Evolutionary conservation across 78 protist species (phyloP).

Genomic region (Dictyostelium purpureum): DNA sequence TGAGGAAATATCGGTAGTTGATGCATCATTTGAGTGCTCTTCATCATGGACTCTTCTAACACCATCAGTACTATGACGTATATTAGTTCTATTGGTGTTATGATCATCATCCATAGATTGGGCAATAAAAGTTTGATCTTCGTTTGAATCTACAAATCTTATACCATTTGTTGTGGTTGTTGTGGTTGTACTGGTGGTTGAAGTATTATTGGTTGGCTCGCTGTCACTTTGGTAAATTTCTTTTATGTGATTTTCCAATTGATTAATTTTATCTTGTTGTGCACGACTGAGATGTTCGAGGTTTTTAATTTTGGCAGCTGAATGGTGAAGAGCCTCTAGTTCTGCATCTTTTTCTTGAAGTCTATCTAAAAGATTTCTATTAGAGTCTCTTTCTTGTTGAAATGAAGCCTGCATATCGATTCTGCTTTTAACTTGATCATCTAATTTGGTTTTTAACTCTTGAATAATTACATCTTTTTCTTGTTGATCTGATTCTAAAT

Average conservation of each 20-base stretch:
- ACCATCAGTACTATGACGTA: neutral
- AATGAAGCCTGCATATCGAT: neutral
- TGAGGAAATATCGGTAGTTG: neutral
- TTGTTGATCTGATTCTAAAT: neutral
- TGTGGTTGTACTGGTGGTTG: neutral
- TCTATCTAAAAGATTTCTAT: constrained; percentile 2
- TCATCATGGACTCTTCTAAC: neutral
- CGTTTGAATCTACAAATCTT: neutral
- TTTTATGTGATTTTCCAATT: constrained; percentile 2
- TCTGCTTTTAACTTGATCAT: constrained; percentile 26
- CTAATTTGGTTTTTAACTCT: neutral
- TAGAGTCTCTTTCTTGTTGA: constrained; percentile 21
- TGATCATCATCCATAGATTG: neutral
- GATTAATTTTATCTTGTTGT: constrained; percentile 7
- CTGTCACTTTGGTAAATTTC: neutral
- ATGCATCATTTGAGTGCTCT: neutral
- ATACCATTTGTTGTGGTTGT: neutral
- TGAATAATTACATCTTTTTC: neutral
- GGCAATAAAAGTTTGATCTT: neutral
- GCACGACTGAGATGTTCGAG: neutral
- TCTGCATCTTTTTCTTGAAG: constrained; percentile 25
- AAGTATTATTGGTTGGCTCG: neutral
- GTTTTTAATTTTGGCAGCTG: neutral
- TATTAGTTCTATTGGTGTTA: neutral
- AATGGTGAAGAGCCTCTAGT: neutral